phyloP scores from a whole-genome alignment of 306 rosid genomes.

The Neltuma alba region DNA sequence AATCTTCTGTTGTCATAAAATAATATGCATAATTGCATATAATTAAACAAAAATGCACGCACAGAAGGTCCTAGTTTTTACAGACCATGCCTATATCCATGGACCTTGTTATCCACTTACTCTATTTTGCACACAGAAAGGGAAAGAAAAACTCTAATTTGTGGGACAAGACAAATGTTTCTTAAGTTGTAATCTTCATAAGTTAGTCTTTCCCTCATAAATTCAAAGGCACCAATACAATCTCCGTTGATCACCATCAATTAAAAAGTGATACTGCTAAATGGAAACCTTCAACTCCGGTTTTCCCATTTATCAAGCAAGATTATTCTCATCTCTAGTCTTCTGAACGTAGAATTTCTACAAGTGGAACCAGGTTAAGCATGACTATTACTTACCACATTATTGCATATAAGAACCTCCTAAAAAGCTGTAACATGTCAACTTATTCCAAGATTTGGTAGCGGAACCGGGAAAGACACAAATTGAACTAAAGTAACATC shows the following conservation, averaged over 20 bases:
- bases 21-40: neutral
- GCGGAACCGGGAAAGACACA: neutral
- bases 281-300: neutral
- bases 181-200: neutral
- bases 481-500: neutral
- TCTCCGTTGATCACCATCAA: neutral
- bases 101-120: neutral
- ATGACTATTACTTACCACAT: neutral
- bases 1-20: constrained; percentile 1
- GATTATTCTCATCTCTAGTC: neutral
- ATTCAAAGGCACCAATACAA: neutral
- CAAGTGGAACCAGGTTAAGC: neutral
- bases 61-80: neutral
- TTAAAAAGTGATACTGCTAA: neutral
- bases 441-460: neutral
- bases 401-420: neutral
- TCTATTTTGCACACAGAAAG: neutral
- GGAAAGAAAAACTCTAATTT: neutral
- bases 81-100: neutral
- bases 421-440: neutral
- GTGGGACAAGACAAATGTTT: neutral
- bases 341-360: neutral
- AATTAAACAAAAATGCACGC: neutral
- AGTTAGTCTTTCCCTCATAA: neutral
- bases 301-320: neutral